phyloP scores from a whole-genome alignment of 192 early-diverging fungal genomes.

The Coemansia sp. region DNA sequence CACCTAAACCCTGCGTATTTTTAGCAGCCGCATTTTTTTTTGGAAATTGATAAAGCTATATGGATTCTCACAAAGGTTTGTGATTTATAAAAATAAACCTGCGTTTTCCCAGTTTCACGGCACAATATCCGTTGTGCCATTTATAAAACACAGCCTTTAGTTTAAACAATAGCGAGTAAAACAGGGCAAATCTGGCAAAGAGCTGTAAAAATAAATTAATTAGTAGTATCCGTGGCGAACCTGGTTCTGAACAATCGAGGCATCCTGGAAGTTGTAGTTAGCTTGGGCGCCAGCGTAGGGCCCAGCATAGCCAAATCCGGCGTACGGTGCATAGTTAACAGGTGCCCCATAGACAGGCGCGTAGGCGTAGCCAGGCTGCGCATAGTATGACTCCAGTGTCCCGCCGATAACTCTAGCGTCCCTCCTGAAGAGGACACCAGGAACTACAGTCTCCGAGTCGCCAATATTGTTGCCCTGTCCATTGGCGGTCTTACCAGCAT shows the following conservation, averaged over 20 bases:
- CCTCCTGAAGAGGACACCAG: slow-evolving; percentile 13
- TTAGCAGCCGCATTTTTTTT: too few species aligned
- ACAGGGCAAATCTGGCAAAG: background rate
- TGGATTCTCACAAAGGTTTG: too few species aligned
- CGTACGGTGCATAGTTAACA: background rate
- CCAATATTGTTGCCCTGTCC: slow-evolving; percentile 29
- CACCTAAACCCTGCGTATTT: too few species aligned
- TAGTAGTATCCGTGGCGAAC: background rate
- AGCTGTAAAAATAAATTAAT: background rate
- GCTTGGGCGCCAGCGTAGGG: slow-evolving; percentile 1
- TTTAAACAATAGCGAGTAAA: background rate
- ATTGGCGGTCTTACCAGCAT: slow-evolving; percentile 26
- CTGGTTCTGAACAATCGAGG: slow-evolving; percentile 47
- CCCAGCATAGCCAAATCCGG: background rate
- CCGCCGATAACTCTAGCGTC: slow-evolving; percentile 11
- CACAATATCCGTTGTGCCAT: background rate
- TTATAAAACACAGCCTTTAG: background rate
- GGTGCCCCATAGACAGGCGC: background rate
- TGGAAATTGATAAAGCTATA: too few species aligned
- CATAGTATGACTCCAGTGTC: slow-evolving; percentile 1
- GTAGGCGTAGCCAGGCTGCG: background rate
- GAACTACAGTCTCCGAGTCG: slow-evolving; percentile 18
- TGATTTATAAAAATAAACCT: background rate
- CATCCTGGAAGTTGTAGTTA: slow-evolving; percentile 36
- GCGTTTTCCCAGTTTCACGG: background rate